Evolutionary conservation across 2,329 filamentous ascomycete genomes (phyloP), one percentile per base, ranked within the genome.

Genomic region (Cryoendolithus antarcticus): DNA sequence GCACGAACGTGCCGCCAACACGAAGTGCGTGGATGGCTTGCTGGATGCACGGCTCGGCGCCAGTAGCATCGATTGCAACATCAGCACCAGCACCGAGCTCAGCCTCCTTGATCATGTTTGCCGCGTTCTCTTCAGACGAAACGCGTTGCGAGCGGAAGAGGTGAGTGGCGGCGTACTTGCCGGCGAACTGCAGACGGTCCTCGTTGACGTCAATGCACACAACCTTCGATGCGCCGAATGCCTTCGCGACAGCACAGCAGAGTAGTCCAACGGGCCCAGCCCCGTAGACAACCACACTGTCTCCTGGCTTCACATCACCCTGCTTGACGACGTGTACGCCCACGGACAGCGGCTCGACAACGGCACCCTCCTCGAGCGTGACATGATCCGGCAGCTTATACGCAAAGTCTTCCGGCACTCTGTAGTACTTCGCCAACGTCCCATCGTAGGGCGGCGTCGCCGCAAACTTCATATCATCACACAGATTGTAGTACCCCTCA

Each of bases 41-140:
- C 63, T 88, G 82, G 52, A 89, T 85, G 7, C 77, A 82, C 1
- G 81, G 75, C 62, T 86, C 82, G 2, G 81, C 85, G 28, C 84
- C 84, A 24, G 75, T 81, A 9, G 83, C 84, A 58, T 91, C 85
- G 52, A 91, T 84, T 31, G 84, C 82, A 0, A 76, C 76, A 61
- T 91, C 84, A 1, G 80, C 82, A 10, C 84, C 84, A 24, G 36
- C 30, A 2, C 44, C 45, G 6, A 52, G 36, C 3, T 43, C 45
- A 39, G 42, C 47, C 38, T 52, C 45, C 7, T 45, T 32, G 7
- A 44, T 45, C 24, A 53, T 40, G 32, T 35, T 34, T 12, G 30
- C 37, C 15, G 49, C 49, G 32, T 41, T 46, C 30, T 48, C 47
- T 28, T 53, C 37, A 44, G 56, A 30, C 48, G 53, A 37, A 47